Percentiles rank a stretch among this genome's conserved stretches.
Evolutionary conservation across 140 eudicot species (phyloP).

Genomic region (Anethum foeniculum): DNA sequence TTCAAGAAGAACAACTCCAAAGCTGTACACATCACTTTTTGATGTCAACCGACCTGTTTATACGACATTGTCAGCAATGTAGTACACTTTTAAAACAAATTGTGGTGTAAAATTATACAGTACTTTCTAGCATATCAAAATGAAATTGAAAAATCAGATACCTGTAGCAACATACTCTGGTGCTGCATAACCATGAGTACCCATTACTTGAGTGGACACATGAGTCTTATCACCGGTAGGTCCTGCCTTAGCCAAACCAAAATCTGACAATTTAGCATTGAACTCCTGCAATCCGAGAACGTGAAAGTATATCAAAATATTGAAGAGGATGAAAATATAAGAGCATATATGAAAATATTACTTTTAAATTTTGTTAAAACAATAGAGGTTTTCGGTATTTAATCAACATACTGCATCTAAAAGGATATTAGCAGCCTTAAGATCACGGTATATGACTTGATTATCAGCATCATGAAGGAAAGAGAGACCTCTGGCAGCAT

Average conservation of each 20-base stretch:
- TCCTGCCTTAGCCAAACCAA: constrained; percentile 93
- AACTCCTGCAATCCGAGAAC: constrained; percentile 54
- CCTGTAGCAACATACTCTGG: constrained; percentile 91
- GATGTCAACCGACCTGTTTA: constrained; percentile 39
- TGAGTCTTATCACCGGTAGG: constrained; percentile 91
- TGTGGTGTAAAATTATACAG: no score
- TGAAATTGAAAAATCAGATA: constrained; percentile 6
- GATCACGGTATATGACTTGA: constrained; percentile 84
- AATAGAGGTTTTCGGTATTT: neutral
- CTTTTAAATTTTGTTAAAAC: neutral
- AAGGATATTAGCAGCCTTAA: constrained; percentile 88
- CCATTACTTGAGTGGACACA: constrained; percentile 94
- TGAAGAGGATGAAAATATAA: neutral
- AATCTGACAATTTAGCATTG: constrained; percentile 81
- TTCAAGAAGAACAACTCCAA: constrained; percentile 47
- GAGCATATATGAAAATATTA: neutral
- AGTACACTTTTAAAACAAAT: no score
- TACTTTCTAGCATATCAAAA: neutral
- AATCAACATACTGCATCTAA: constrained; percentile 55
- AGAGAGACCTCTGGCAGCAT: constrained; percentile 84
- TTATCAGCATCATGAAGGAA: constrained; percentile 83
- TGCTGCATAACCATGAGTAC: constrained; percentile 89
- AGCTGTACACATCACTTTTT: constrained; percentile 58
- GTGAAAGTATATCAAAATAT: neutral
- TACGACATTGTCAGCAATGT: neutral